Base-by-base conservation (phyloP, 805 yeast genomes). In the Ogataea wickerhamii region DNA sequence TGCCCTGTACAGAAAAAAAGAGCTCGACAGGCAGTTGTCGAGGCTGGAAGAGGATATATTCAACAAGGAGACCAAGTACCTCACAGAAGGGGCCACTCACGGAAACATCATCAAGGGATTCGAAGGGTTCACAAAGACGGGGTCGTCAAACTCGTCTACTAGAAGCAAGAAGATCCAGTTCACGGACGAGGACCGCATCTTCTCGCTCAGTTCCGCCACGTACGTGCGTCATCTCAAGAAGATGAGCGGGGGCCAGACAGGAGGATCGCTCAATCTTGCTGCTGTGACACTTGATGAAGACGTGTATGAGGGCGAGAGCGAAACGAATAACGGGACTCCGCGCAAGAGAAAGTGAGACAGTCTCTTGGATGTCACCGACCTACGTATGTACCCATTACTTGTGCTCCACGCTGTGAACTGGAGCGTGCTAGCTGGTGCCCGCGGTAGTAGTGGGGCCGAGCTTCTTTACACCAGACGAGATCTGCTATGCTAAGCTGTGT, bases 81-180 rank as follows among this genome's bases (percentile, higher is more conserved):
- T 89, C 32, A 76, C 82, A 20, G 88, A 83, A 36, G 77, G 87
- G 41, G 60, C 66, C 20, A 60, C 70, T 20, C 75, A 75, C 38
- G 89, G 96, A 0, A 89, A 87, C 58, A 82, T 91, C 19, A 83
- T 87, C n/a, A 82, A 83, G 46, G 98, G 98, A 1, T 89, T 88
- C 52, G 96, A 89, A 34, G 82, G 78, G 50, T 83, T 85, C 53
- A 70, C 81, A 34, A 84, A 82, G 48, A 40, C 40, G 23, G 43
- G 43, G 3, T 43, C 52, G 1, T 30, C 47, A 13, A 61, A 66
- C 18, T 53, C 63, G 3, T 29, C 53, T 1, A 51, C 70, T n/a
- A 45, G 55, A 21, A 68, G 67, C 61, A 70, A 73, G 54, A 68
- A 77, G 61, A 64, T 74, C 42, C 56, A 70, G 36, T 73, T 74